Evolutionary conservation across 2,329 filamentous ascomycete species (phyloP).

Genomic region (Aspergillus spinulosporus): DNA sequence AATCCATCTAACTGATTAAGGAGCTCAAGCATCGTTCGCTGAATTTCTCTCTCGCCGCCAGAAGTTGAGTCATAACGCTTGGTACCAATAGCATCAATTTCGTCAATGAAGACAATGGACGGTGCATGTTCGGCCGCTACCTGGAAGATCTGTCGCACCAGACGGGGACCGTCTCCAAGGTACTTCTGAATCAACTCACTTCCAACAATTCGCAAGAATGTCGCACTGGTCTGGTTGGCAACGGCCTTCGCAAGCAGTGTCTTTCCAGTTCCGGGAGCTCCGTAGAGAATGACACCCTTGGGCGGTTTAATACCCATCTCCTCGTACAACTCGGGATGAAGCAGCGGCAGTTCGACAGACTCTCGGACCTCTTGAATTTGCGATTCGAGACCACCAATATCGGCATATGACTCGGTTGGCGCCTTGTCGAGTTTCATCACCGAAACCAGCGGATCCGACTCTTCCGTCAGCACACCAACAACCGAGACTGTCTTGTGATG

Average conservation of each 20-base stretch:
- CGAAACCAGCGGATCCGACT: constrained; percentile 90
- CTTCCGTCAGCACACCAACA: constrained; percentile 93
- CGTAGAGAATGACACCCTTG: constrained; percentile 98
- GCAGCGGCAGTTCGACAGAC: constrained; percentile 89
- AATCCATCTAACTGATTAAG: constrained; percentile 98
- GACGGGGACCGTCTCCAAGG: constrained; percentile 87
- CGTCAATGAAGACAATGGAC: constrained; percentile 97
- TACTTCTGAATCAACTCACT: constrained; percentile 99
- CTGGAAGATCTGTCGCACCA: constrained; percentile 88
- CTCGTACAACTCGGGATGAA: constrained; percentile 97
- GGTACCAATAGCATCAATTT: constrained; percentile 97
- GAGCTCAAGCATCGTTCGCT: constrained; percentile 97
- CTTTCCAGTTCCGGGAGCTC: constrained; percentile 95
- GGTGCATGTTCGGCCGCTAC: constrained; percentile 95
- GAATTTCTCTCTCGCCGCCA: constrained; percentile 93
- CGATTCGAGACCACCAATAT: constrained; percentile 91
- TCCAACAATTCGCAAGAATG: constrained; percentile 94
- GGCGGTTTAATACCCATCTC: constrained; percentile 99
- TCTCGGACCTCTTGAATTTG: constrained; percentile 98
- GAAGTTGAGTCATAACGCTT: constrained; percentile 98
- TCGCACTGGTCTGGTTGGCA: constrained; percentile 97
- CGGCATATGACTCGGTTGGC: constrained; percentile 95
- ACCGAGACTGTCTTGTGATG: constrained; percentile 99
- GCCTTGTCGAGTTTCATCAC: constrained; percentile 99
- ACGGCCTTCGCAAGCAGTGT: constrained; percentile 95